Conservation (phyloP, 257 asterid genomes). For the Penstemon barbatus region DNA sequence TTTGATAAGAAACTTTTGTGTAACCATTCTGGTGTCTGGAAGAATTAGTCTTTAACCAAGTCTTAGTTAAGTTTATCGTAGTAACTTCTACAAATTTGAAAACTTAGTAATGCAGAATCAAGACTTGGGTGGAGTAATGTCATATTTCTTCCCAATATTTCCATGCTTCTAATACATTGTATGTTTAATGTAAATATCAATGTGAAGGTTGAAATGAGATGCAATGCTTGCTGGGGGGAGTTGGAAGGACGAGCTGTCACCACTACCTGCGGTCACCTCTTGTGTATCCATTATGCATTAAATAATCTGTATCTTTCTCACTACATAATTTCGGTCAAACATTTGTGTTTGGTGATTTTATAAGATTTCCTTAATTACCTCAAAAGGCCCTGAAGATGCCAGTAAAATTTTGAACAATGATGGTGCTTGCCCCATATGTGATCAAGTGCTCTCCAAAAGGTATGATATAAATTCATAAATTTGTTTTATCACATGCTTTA, state of each 20-base stretch:
- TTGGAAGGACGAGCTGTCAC: slow-evolving; percentile 88
- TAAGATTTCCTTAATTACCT: slow-evolving; percentile 52
- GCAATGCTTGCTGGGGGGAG: slow-evolving; percentile 97
- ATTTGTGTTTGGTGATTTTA: slow-evolving; percentile 22
- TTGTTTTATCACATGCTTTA: slow-evolving; percentile 14
- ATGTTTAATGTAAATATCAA: slow-evolving; percentile 18
- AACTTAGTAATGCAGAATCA: too few species aligned
- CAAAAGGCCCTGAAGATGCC: slow-evolving; percentile 87
- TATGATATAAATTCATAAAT: slow-evolving; percentile 26
- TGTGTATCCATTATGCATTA: slow-evolving; percentile 65
- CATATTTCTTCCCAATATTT: slow-evolving; percentile 1
- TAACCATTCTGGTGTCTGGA: too few species aligned
- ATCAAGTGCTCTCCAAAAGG: slow-evolving; percentile 98
- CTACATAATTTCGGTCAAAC: slow-evolving; percentile 5
- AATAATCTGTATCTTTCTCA: slow-evolving; percentile 7
- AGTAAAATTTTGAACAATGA: slow-evolving; percentile 77
- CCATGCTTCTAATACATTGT: slow-evolving; percentile 32
- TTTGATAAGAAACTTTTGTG: too few species aligned
- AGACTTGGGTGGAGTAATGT: too few species aligned
- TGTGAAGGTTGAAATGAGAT: slow-evolving; percentile 64
- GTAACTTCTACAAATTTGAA: too few species aligned
- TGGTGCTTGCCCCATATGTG: slow-evolving; percentile 95
- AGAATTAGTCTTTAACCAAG: too few species aligned
- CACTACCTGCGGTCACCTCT: slow-evolving; percentile 92
- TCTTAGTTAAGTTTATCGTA: too few species aligned